Base-by-base conservation (phyloP, 164 flowering plant genomes). In the Vitis rotundifolia region DNA sequence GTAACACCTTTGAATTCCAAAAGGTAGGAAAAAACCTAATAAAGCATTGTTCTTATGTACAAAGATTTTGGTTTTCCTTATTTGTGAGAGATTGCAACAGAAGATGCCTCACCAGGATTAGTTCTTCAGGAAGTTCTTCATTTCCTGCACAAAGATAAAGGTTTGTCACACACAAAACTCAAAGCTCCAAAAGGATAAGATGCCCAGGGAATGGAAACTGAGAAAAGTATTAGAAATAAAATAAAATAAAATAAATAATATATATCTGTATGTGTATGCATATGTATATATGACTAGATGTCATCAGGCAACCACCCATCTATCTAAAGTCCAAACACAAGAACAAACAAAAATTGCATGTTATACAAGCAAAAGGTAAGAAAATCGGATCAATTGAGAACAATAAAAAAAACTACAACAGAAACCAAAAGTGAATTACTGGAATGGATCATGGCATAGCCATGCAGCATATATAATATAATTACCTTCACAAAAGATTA, bases 51-150 rank as follows among this genome's bases (percentile, higher is more conserved):
- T 37, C 44, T 37, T 37, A 37, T 37, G 44, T 5, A 37, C 44
- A 37, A 37, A 6, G 44, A 37, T 37, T 37, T 37, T 37, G 44
- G 44, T 37, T 37, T 37, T 37, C 44, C 44, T 37, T 37, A 37
- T 37, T 3, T 37, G 26, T 37, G 5, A 37, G 8, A 3, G 0
- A 37, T 37, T 37, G 7, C 16, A 44, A 28, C 22, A 9, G 49
- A 37, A 55, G 22, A 63, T 14, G 56, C 61, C 47, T 37, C 72
- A 95, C 99, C 97, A 88, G 64, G 52, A 86, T 75, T 50, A 88
- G 70, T 72, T 87, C 87, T 79, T 85, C 88, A 4, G 91, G 94
- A 59, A 88, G 75, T 59, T 90, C 98, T 71, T 90, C 98, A 68
- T 85, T 90, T 70, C 84, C 98, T 93, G 97, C 73, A 86, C 73